Evolutionary conservation across 2,329 filamentous ascomycete species (phyloP).

Genomic region (Ramularia endophylla): DNA sequence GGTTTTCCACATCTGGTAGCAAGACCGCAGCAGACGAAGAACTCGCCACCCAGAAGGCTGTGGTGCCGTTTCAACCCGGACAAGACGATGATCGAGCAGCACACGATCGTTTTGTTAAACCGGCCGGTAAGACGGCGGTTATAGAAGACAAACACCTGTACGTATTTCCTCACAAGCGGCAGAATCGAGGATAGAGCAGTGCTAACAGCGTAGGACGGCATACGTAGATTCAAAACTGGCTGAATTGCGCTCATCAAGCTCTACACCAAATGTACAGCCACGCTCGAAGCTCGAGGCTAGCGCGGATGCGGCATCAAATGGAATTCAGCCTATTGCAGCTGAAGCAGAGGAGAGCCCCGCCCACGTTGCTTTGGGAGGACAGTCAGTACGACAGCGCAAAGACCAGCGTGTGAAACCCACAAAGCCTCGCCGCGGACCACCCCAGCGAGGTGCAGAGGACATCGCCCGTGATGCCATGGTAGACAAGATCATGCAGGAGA

Average conservation of each 20-base stretch:
- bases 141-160: conserved; percentile 70
- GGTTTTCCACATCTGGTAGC: conserved; percentile 18
- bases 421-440: conserved; percentile 10
- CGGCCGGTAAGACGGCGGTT: conserved; percentile 63
- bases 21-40: background rate
- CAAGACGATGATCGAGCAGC: conserved; percentile 7
- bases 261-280: conserved; percentile 5
- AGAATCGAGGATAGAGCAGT: conserved; percentile 11
- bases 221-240: conserved; percentile 78
- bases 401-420: background rate
- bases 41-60: conserved; percentile 5
- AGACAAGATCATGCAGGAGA: conserved; percentile 30
- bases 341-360: too few species aligned
- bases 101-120: conserved; percentile 59
- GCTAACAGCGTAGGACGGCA: conserved; percentile 73
- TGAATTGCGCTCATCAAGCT: conserved; percentile 38
- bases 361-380: too few species aligned
- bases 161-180: conserved; percentile 37
- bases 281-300: too few species aligned
- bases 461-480: conserved; percentile 30
- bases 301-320: too few species aligned
- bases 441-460: conserved; percentile 13
- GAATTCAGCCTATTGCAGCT: too few species aligned
- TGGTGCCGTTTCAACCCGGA: conserved; percentile 8
- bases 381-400: background rate